Percentiles rank a stretch among this genome's conserved stretches.
Evolutionary conservation across 2,329 filamentous ascomycete species (phyloP).

Genomic region (Coleophoma cylindrospora): DNA sequence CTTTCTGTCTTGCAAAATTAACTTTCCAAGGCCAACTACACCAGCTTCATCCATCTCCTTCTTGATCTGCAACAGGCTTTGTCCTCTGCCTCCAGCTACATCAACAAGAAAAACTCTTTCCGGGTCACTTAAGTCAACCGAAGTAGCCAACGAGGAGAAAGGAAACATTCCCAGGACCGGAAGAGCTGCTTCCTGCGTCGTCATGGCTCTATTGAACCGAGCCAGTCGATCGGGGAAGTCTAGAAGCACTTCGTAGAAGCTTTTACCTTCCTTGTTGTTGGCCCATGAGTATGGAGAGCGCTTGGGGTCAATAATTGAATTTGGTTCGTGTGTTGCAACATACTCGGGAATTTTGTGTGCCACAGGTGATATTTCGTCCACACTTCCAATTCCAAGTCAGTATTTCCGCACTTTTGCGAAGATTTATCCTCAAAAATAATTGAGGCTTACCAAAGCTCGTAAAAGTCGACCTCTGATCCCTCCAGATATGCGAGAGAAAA

Average conservation of each 20-base stretch:
- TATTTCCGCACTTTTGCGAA: not conserved
- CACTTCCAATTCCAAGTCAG: constrained; percentile 1
- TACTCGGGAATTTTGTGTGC: constrained; percentile 18
- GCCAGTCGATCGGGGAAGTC: constrained; percentile 17
- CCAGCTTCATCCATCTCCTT: constrained; percentile 4
- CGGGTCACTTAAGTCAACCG: not conserved
- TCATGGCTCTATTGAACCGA: constrained; percentile 16
- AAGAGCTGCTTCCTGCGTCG: constrained; percentile 3
- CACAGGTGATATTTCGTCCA: constrained; percentile 18
- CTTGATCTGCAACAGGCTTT: constrained; percentile 14
- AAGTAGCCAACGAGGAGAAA: not conserved
- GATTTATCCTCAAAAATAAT: not conserved
- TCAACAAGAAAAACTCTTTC: constrained; percentile 13
- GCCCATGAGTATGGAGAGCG: constrained; percentile 16
- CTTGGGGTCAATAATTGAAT: constrained; percentile 9
- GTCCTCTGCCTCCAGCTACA: constrained; percentile 17
- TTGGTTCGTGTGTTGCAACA: constrained; percentile 13
- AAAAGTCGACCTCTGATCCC: constrained; percentile 21
- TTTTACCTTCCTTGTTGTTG: constrained; percentile 15
- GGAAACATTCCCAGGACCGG: constrained; percentile 5
- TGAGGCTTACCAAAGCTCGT: constrained; percentile 15
- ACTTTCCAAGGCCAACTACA: not conserved
- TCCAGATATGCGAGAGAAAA: constrained; percentile 24
- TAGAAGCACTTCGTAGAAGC: constrained; percentile 20
- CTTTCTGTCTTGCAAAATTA: constrained; percentile 5